A percentile compares a stretch with the other conserved stretches of the same genome.
These are phyloP conservation scores for Ophiorrhiza pumila DNA, from an alignment of 257 asterid species.

Conservation along the genomic window DNA sequence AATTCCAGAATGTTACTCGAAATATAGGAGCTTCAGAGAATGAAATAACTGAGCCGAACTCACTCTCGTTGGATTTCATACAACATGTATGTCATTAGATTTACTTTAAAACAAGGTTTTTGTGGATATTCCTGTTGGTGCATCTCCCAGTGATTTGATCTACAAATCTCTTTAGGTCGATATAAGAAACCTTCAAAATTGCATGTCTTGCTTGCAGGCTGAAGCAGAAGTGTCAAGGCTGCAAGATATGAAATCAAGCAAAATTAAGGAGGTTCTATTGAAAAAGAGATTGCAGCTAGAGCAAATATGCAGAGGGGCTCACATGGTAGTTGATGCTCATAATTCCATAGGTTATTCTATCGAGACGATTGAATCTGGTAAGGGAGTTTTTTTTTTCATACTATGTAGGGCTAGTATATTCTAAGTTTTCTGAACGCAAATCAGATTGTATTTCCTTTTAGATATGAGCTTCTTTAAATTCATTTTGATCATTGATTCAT, in stretches of 20 bases:
- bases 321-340: constrained; percentile 57
- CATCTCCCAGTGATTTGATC: background rate
- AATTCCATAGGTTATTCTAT: constrained; percentile 37
- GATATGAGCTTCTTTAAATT: background rate
- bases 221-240: constrained; percentile 71
- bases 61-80: constrained; percentile 55
- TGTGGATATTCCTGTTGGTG: background rate
- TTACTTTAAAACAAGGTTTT: background rate
- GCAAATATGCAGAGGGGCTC: constrained; percentile 68
- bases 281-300: constrained; percentile 61
- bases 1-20: constrained; percentile 54
- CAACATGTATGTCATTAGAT: constrained; percentile 37
- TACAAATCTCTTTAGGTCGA: background rate
- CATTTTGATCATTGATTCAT: background rate
- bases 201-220: constrained; percentile 39
- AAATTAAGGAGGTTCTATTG: constrained; percentile 76
- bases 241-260: constrained; percentile 62
- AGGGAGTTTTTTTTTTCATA: constrained; percentile 1
- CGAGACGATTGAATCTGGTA: constrained; percentile 76
- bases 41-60: constrained; percentile 64
- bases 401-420: background rate
- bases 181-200: background rate
- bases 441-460: background rate
- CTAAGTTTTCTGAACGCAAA: background rate
- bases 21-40: constrained; percentile 65